phyloP scores from a whole-genome alignment of 2,329 filamentous ascomycete genomes.

The Fusarium pseudoanthophilum region DNA sequence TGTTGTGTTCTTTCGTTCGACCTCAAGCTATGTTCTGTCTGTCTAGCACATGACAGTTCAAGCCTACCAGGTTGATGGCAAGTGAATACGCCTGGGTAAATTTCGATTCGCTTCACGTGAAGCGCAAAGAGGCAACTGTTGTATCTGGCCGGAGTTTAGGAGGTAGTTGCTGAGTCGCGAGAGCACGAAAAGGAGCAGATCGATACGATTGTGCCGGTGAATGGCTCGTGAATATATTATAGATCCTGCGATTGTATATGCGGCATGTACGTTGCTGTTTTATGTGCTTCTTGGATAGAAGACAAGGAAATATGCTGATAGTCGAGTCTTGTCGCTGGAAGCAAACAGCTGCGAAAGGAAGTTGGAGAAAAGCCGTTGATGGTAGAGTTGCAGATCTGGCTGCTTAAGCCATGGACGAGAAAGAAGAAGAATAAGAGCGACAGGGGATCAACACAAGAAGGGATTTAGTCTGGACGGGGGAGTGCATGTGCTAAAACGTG shows the following conservation, averaged over 20 bases:
- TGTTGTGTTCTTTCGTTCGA: slow-evolving; percentile 3
- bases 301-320: slow-evolving; percentile 2
- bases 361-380: not conserved
- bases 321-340: not conserved
- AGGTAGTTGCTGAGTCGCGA: not conserved
- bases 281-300: slow-evolving; percentile 5
- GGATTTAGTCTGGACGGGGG: slow-evolving; percentile 20
- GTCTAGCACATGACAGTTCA: slow-evolving; percentile 8
- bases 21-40: not conserved
- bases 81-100: not conserved
- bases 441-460: slow-evolving; percentile 30
- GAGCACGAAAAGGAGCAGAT: slow-evolving; percentile 6
- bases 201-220: slow-evolving; percentile 2
- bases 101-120: slow-evolving; percentile 1
- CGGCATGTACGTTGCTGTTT: not conserved
- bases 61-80: not conserved
- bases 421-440: slow-evolving; percentile 30
- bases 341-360: not conserved
- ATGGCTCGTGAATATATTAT: slow-evolving; percentile 18
- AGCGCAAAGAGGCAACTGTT: not conserved
- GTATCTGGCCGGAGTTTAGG: not conserved
- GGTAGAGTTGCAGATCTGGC: slow-evolving; percentile 15
- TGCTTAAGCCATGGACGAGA: slow-evolving; percentile 22
- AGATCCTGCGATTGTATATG: slow-evolving; percentile 10
- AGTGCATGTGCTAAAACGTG: slow-evolving; percentile 37